Conservation (phyloP, 441 rosid genomes). For the Syzygium malaccense region DNA sequence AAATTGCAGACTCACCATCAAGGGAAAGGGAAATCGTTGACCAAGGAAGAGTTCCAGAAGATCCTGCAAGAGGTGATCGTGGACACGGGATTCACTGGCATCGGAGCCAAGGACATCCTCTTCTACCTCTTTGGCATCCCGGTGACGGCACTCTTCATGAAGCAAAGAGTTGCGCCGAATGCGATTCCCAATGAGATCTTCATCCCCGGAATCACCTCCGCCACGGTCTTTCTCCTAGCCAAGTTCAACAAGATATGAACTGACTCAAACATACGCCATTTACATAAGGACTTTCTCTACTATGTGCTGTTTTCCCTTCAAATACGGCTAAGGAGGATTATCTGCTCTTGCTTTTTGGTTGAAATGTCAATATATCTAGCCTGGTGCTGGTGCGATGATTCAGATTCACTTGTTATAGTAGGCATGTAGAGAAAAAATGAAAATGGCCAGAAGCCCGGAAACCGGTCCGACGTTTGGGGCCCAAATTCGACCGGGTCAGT, state of each 20-base stretch:
- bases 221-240: constrained; percentile 66
- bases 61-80: constrained; percentile 49
- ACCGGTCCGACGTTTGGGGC: not conserved
- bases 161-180: constrained; percentile 40
- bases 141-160: constrained; percentile 37
- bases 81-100: constrained; percentile 58
- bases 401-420: not conserved
- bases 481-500: not conserved
- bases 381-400: not conserved
- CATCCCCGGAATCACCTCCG: constrained; percentile 75
- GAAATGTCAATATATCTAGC: not conserved
- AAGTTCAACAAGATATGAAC: constrained; percentile 34
- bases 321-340: not conserved
- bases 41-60: constrained; percentile 51
- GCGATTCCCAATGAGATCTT: constrained; percentile 50
- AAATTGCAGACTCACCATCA: constrained; percentile 32
- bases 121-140: constrained; percentile 71
- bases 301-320: not conserved
- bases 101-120: constrained; percentile 56
- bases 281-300: not conserved
- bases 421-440: not conserved
- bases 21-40: constrained; percentile 16
- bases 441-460: not conserved
- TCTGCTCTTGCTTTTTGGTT: not conserved
- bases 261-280: not conserved